Conservation (phyloP, 768 basidiomycete species). For the Pulveroboletus sp. region DNA sequence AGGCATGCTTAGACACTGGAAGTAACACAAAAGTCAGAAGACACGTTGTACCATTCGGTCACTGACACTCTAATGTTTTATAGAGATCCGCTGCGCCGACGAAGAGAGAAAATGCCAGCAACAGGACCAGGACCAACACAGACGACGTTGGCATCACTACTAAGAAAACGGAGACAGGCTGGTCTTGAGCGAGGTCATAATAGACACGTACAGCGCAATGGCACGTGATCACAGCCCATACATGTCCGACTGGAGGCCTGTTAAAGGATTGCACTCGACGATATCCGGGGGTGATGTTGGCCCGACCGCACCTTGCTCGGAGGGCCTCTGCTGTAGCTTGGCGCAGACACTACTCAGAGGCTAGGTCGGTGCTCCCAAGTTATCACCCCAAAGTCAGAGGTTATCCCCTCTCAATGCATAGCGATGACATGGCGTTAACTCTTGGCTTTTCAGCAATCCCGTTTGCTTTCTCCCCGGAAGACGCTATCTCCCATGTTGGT, state of each 20-base stretch:
- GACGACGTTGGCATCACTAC: conserved; percentile 24
- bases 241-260: too few species aligned
- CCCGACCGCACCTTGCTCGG: conserved; percentile 6
- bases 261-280: background rate
- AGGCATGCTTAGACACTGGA: conserved; percentile 67
- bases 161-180: background rate
- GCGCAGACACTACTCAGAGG: conserved; percentile 20
- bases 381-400: conserved; percentile 40
- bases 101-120: conserved; percentile 27
- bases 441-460: conserved; percentile 40
- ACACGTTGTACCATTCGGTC: conserved; percentile 12
- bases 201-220: conserved; percentile 27
- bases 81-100: conserved; percentile 68
- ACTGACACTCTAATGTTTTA: conserved; percentile 76
- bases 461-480: conserved; percentile 43
- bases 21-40: conserved; percentile 20
- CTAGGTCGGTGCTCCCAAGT: conserved; percentile 1
- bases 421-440: conserved; percentile 5
- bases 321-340: background rate
- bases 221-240: conserved; percentile 22
- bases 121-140: conserved; percentile 27
- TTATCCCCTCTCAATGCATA: conserved; percentile 13
- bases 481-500: conserved; percentile 39
- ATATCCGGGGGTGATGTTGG: conserved; percentile 13
- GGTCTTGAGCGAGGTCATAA: background rate